These are phyloP conservation scores for Albatrellus ellisii DNA, from an alignment of 768 basidiomycete genomes.

Conservation along the genomic window DNA sequence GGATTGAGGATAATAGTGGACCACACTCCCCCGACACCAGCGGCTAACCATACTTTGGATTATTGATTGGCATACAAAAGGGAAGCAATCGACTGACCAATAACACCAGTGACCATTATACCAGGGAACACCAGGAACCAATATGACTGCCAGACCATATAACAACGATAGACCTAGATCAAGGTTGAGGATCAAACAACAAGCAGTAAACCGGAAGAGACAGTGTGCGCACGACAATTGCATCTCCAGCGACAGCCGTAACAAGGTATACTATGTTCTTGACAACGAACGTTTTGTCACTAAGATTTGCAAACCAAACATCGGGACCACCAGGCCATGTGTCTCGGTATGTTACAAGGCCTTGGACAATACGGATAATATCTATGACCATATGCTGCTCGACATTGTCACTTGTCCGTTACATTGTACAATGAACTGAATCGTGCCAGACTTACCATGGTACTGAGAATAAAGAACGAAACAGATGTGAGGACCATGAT, in stretches of 20 bases:
- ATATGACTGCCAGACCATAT: background rate
- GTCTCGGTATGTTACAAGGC: background rate
- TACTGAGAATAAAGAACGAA: background rate
- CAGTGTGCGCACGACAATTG: background rate
- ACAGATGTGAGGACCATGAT: background rate
- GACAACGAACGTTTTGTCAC: background rate
- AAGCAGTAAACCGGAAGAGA: background rate
- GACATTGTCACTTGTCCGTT: background rate
- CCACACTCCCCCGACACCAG: background rate
- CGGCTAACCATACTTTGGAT: background rate
- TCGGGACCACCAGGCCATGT: background rate
- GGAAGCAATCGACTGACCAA: background rate
- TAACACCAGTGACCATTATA: background rate
- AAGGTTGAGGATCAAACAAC: background rate
- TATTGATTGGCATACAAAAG: background rate
- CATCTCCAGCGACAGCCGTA: background rate
- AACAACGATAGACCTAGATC: background rate
- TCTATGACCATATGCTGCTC: slow-evolving; percentile 1
- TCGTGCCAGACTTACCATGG: background rate
- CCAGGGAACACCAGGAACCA: background rate
- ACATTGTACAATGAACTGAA: background rate
- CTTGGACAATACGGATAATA: background rate
- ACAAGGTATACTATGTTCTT: slow-evolving; percentile 1
- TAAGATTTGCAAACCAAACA: background rate
- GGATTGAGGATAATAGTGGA: background rate